Percentiles rank a stretch among this genome's conserved stretches.
Evolutionary conservation across 768 basidiomycete genomes (phyloP).

Genomic region (Pleurotus djamor): DNA sequence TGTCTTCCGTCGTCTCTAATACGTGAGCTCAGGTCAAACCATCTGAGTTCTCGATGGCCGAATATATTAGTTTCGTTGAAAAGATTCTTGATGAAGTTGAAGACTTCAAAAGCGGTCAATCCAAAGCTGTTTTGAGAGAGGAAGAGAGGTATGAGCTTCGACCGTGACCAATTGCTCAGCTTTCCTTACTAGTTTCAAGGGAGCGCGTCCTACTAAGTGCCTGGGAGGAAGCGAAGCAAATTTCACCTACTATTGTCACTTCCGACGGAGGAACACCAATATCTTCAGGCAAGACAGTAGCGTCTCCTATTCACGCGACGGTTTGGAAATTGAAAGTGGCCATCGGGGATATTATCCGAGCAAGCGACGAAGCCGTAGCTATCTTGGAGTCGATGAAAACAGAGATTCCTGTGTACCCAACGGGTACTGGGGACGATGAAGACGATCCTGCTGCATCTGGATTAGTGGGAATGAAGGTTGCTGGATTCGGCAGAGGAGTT

Average conservation of each 20-base stretch:
- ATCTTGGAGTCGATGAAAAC: constrained; percentile 70
- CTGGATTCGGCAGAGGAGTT: constrained; percentile 35
- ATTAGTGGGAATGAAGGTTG: constrained; percentile 43
- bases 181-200: background rate
- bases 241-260: background rate
- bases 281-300: constrained; percentile 10
- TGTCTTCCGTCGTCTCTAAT: constrained; percentile 5
- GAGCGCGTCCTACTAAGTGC: background rate
- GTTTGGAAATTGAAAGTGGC: constrained; percentile 50
- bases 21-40: constrained; percentile 38
- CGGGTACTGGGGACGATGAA: constrained; percentile 68
- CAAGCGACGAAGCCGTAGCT: constrained; percentile 40
- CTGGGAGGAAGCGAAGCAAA: background rate
- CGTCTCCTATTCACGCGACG: constrained; percentile 38
- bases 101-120: constrained; percentile 39
- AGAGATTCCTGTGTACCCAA: constrained; percentile 47
- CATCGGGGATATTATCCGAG: constrained; percentile 37
- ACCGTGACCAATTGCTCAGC: background rate
- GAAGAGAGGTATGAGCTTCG: constrained; percentile 32
- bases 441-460: constrained; percentile 40
- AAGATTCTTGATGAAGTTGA: constrained; percentile 38
- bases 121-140: constrained; percentile 29
- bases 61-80: constrained; percentile 40
- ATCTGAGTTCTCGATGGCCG: constrained; percentile 48
- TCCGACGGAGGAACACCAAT: background rate